These are phyloP conservation scores for Xylaria bambusicola DNA, from an alignment of 495 filamentous ascomycete genomes.

Conservation along the genomic window DNA sequence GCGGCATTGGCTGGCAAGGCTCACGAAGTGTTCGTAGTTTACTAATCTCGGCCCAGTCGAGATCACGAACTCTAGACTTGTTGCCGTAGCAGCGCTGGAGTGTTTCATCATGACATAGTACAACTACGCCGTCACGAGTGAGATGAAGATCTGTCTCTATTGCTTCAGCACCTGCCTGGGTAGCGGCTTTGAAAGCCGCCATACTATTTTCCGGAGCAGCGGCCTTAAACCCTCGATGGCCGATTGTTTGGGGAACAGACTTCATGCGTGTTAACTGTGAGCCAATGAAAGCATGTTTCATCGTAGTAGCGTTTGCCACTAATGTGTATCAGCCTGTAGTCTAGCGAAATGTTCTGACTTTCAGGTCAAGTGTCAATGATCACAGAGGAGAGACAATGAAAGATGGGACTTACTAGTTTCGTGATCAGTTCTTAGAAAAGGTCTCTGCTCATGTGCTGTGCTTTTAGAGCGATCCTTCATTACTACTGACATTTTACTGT, in stretches of 20 bases:
- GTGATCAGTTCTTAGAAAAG: constrained; percentile 15
- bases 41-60: constrained; percentile 70
- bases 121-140: constrained; percentile 78
- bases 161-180: constrained; percentile 72
- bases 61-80: constrained; percentile 69
- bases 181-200: constrained; percentile 70
- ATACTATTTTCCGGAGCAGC: constrained; percentile 85
- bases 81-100: constrained; percentile 80
- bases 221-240: constrained; percentile 82
- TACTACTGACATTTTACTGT: constrained; percentile 2
- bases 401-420: constrained; percentile 6
- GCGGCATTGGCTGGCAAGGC: constrained; percentile 71
- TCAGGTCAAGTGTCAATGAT: background rate
- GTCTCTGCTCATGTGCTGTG: constrained; percentile 24
- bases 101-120: constrained; percentile 71
- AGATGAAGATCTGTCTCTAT: constrained; percentile 89
- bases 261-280: constrained; percentile 15
- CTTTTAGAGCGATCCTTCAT: background rate
- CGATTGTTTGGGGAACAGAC: constrained; percentile 72
- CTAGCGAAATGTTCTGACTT: background rate
- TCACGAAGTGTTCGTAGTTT: constrained; percentile 65
- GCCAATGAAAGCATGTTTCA: constrained; percentile 17
- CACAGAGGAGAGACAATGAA: background rate
- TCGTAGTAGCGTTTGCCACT: constrained; percentile 7
- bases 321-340: constrained; percentile 19